These are phyloP conservation scores for Camelina hispida DNA, from an alignment of 345 rosid species.

Conservation along the genomic window DNA sequence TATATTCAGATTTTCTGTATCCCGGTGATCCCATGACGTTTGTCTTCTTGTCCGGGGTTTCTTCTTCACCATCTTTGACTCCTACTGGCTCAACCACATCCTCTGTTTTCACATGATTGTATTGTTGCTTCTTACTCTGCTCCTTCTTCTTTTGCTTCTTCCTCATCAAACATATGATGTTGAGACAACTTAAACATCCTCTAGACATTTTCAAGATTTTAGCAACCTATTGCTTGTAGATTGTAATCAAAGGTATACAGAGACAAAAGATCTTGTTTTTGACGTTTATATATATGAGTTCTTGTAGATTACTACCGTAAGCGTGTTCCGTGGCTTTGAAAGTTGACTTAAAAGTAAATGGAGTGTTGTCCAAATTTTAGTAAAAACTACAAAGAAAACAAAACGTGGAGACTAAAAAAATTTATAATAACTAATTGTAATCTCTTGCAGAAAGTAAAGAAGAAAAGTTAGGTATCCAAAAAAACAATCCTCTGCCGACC, in stretches of 20 bases:
- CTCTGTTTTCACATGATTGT: not conserved
- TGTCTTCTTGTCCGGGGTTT: not conserved
- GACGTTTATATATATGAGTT: not conserved
- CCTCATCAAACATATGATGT: not conserved
- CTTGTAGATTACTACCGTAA: no score
- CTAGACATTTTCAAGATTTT: not conserved
- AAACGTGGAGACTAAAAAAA: not conserved
- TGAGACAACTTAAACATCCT: slow-evolving; percentile 1
- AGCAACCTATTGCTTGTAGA: not conserved
- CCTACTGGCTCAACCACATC: not conserved
- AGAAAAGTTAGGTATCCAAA: not conserved
- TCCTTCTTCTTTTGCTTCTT: not conserved
- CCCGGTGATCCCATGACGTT: not conserved
- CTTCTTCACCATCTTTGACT: not conserved
- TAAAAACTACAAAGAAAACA: no score
- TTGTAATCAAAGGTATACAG: not conserved
- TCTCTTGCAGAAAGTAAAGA: not conserved
- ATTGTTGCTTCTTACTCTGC: not conserved
- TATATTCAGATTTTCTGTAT: not conserved
- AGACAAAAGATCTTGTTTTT: not conserved
- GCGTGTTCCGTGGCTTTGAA: not conserved
- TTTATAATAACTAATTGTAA: no score
- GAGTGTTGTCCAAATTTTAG: not conserved
- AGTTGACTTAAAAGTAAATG: not conserved
- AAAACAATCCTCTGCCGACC: not conserved